phyloP scores from a whole-genome alignment of 345 rosid species.

The Camelina sativa region DNA sequence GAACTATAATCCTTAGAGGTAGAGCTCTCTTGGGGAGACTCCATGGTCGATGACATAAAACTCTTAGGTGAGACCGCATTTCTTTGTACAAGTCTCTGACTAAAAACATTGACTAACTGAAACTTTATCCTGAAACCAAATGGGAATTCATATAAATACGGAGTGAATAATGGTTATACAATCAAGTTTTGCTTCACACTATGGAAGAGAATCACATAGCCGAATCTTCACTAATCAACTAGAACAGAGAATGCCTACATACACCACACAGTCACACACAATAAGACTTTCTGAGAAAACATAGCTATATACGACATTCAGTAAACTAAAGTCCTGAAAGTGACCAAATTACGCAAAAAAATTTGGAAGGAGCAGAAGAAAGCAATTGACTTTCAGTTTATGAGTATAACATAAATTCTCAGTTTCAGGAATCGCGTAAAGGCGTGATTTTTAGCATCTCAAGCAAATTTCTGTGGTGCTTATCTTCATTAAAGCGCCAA shows the following conservation, averaged over 20 bases:
- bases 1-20: conserved; percentile 73
- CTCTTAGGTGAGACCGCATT: conserved; percentile 60
- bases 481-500: neutral
- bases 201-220: no score
- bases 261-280: no score
- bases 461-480: neutral
- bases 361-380: conserved; percentile 19
- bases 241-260: neutral
- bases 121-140: conserved; percentile 54
- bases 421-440: neutral
- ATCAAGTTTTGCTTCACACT: no score
- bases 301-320: conserved; percentile 2
- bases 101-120: conserved; percentile 46
- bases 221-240: neutral
- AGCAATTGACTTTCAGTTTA: conserved; percentile 5
- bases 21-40: conserved; percentile 54
- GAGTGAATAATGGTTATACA: neutral
- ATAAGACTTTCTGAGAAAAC: no score
- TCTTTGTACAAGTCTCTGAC: conserved; percentile 44
- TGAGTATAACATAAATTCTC: conserved; percentile 15
- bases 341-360: neutral
- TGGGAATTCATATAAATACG: neutral
- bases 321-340: neutral
- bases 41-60: conserved; percentile 66
- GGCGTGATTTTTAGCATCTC: neutral